phyloP scores from a whole-genome alignment of 352 stramenopile species.

The Globisporangium cederbergense region DNA sequence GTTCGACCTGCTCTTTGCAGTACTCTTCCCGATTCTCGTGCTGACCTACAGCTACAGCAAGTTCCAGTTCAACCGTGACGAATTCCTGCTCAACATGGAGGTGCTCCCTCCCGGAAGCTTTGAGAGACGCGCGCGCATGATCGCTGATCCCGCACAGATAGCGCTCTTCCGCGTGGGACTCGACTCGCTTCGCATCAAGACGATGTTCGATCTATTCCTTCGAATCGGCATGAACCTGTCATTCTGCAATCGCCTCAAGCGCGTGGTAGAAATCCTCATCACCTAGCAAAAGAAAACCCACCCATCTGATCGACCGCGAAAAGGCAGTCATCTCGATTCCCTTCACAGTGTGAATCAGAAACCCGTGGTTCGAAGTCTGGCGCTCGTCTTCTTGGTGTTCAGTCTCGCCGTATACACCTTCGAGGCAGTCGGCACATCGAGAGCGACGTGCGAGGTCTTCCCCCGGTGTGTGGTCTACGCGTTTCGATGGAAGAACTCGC shows the following conservation, averaged over 20 bases:
- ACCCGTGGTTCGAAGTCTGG: background rate
- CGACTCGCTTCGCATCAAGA: constrained; percentile 30
- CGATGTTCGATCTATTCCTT: constrained; percentile 23
- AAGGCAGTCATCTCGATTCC: background rate
- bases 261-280: constrained; percentile 29
- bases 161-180: constrained; percentile 25
- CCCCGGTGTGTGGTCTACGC: constrained; percentile 28
- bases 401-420: constrained; percentile 10
- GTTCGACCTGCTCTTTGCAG: constrained; percentile 31
- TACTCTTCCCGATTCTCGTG: constrained; percentile 26
- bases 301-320: background rate
- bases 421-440: constrained; percentile 13
- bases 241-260: constrained; percentile 38
- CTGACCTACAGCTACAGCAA: constrained; percentile 21
- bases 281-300: background rate
- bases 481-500: constrained; percentile 15
- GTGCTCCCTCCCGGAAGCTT: constrained; percentile 27
- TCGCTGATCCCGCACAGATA: constrained; percentile 25
- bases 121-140: constrained; percentile 28
- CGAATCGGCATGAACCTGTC: constrained; percentile 33
- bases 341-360: background rate
- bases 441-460: constrained; percentile 13
- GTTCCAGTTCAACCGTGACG: constrained; percentile 30
- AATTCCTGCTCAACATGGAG: constrained; percentile 24
- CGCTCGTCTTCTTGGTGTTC: constrained; percentile 19